These are phyloP conservation scores for Incumbomyces delicatus DNA, from an alignment of 2,329 filamentous ascomycete genomes.

Conservation along the genomic window DNA sequence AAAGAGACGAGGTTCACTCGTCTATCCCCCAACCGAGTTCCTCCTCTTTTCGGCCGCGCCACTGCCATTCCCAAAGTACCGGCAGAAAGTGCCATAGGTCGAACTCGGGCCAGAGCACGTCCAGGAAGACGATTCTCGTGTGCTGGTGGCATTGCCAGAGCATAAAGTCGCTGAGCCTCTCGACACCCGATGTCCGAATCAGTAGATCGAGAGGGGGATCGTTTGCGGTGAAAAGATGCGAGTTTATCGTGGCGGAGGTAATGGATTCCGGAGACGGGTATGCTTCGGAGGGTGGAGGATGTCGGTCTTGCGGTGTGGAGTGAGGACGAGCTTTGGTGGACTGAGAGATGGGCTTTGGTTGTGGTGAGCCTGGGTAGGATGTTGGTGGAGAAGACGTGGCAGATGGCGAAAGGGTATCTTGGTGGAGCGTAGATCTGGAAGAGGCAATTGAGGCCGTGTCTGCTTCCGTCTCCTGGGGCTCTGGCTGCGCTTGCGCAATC, in stretches of 20 bases:
- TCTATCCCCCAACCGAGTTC: not conserved
- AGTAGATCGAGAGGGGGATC: conserved; percentile 85
- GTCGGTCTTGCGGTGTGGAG: not conserved
- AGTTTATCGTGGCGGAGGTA: conserved; percentile 67
- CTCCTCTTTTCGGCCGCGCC: conserved; percentile 36
- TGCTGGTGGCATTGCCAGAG: conserved; percentile 94
- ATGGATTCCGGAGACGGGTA: conserved; percentile 79
- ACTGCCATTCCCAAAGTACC: conserved; percentile 83
- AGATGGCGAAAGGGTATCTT: not conserved
- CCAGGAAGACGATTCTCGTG: conserved; percentile 83
- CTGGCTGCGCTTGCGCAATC: not conserved
- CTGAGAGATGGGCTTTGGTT: conserved; percentile 4
- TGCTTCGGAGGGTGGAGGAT: conserved; percentile 24
- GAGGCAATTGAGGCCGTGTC: conserved; percentile 10
- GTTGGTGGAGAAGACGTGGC: conserved; percentile 12
- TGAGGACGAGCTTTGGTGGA: not conserved
- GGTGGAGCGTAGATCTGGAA: conserved; percentile 14
- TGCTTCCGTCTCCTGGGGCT: not conserved
- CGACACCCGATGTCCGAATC: conserved; percentile 84
- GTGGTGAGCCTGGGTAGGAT: conserved; percentile 9
- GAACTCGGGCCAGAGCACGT: conserved; percentile 93
- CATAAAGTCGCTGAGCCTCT: conserved; percentile 93
- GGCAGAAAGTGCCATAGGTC: conserved; percentile 89
- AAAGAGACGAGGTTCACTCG: no score
- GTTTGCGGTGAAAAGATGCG: conserved; percentile 78